Base-by-base conservation (phyloP, 2,329 filamentous ascomycete genomes). In the Pseudogymnoascus sp. region DNA sequence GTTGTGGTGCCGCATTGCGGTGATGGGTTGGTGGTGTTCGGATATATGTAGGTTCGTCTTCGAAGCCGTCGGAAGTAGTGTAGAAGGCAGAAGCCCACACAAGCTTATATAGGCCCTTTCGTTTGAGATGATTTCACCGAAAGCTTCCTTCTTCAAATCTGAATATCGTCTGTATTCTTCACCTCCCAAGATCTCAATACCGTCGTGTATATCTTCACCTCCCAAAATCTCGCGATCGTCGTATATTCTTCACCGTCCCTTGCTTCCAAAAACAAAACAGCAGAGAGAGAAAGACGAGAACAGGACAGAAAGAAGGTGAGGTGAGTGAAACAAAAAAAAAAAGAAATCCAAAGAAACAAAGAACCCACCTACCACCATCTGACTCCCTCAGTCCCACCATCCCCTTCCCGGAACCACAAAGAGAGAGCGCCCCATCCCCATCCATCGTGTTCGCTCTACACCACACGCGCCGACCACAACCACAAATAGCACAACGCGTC, bases 301-400 rank as follows among this genome's bases (percentile, higher is more conserved):
- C 8, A 77, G 68, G 51, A 75, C 70, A 64, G 74, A 37, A 34
- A 11, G 31, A 34, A 4, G 6, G 31, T 3, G 7, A n/a, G 13
- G 60, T 45, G 41, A 13, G 41, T 45, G 41, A 45, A 45, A 45
- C 41, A 45, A 45, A 23, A 45, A 45, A 45, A 45, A 23, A 45
- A 45, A 13, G 41, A 45, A 45, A 45, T 45, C 41, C 41, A 45
- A 45, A 23, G 41, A 45, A 45, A 45, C 41, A 45, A 45, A 45
- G 41, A 14, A 45, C 6, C 39, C 19, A 45, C 41, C 19, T 45
- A 21, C 23, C 23, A 31, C n/a, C 41, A 45, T 19, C 41, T 14
- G 41, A 45, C 41, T 45, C 41, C 37, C 14, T 16, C 16, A 43
- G 16, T 43, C 16, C 41, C 41, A 45, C 41, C 41, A 21, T 23